Evolutionary conservation across 257 asterid species (phyloP).

Genomic region (Ballota nigra): DNA sequence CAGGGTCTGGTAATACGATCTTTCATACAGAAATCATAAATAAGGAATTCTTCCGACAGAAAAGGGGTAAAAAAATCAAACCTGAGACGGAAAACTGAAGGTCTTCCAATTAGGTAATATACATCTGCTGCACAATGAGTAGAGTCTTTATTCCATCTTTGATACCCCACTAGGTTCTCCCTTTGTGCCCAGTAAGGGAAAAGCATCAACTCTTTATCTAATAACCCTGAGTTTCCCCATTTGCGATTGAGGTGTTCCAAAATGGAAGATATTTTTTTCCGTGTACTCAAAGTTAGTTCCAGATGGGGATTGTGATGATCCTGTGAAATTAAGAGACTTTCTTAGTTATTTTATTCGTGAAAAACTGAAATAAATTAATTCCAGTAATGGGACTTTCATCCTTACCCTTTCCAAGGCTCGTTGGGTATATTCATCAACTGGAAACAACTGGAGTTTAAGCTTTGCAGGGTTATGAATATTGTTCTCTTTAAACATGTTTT

Average conservation of each 20-base stretch:
- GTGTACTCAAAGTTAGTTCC: constrained; percentile 84
- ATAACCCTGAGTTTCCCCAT: constrained; percentile 72
- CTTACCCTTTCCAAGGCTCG: constrained; percentile 83
- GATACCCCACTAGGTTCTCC: constrained; percentile 61
- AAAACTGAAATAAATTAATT: background rate
- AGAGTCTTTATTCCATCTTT: constrained; percentile 85
- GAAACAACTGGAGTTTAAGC: constrained; percentile 94
- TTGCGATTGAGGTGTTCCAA: constrained; percentile 90
- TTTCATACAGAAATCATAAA: too few relatives aligned
- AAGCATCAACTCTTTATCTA: constrained; percentile 64
- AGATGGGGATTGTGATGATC: constrained; percentile 84
- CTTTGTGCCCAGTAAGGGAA: constrained; percentile 72
- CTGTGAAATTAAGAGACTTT: constrained; percentile 37
- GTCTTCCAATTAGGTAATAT: constrained; percentile 66
- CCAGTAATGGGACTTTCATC: constrained; percentile 11
- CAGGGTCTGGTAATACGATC: too few relatives aligned
- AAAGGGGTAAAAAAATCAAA: constrained; percentile 21
- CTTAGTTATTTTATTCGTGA: background rate
- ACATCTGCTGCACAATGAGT: constrained; percentile 85
- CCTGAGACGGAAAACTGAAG: constrained; percentile 94
- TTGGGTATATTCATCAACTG: constrained; percentile 82
- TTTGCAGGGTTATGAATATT: constrained; percentile 51
- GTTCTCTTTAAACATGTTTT: constrained; percentile 36
- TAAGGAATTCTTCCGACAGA: background rate
- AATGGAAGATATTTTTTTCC: constrained; percentile 88